Percentiles rank a stretch among this genome's conserved stretches.
These are phyloP conservation scores for Colletotrichum orbiculare DNA, from an alignment of 2,329 filamentous ascomycete species.

Conservation along the genomic window DNA sequence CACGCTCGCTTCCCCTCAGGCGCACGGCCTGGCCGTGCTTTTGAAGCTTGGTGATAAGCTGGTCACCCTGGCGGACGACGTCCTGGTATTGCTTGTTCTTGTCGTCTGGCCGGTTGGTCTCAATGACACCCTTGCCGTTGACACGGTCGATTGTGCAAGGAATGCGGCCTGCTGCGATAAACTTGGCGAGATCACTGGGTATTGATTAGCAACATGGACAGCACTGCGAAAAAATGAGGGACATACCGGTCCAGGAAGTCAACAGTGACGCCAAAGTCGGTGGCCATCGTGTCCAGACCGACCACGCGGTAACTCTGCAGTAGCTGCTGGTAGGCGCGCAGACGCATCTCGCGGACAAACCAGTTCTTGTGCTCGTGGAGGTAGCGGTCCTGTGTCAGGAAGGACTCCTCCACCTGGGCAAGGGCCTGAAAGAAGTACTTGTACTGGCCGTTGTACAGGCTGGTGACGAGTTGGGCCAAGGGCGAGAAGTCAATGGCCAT, in stretches of 20 bases:
- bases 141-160: constrained; percentile 98
- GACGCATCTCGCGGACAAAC: constrained; percentile 98
- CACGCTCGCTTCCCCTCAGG: constrained; percentile 92
- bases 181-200: constrained; percentile 88
- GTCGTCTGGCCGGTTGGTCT: constrained; percentile 96
- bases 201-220: constrained; percentile 1
- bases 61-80: constrained; percentile 96
- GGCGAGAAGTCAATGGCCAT: constrained; percentile 88
- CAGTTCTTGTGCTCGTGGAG: constrained; percentile 95
- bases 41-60: constrained; percentile 98
- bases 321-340: constrained; percentile 95
- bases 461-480: constrained; percentile 87
- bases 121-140: constrained; percentile 94
- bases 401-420: constrained; percentile 90
- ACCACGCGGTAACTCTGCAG: constrained; percentile 98
- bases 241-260: constrained; percentile 93
- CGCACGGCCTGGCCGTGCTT: constrained; percentile 98
- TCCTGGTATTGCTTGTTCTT: constrained; percentile 99
- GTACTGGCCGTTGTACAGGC: constrained; percentile 94
- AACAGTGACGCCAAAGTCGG: constrained; percentile 95
- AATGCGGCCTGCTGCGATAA: constrained; percentile 94
- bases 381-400: constrained; percentile 94
- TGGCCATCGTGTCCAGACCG: constrained; percentile 96
- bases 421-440: constrained; percentile 92
- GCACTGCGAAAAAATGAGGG: background rate